Base-by-base conservation (phyloP, 2,329 filamentous ascomycete genomes). In the Ceratocystis lukuohia region DNA sequence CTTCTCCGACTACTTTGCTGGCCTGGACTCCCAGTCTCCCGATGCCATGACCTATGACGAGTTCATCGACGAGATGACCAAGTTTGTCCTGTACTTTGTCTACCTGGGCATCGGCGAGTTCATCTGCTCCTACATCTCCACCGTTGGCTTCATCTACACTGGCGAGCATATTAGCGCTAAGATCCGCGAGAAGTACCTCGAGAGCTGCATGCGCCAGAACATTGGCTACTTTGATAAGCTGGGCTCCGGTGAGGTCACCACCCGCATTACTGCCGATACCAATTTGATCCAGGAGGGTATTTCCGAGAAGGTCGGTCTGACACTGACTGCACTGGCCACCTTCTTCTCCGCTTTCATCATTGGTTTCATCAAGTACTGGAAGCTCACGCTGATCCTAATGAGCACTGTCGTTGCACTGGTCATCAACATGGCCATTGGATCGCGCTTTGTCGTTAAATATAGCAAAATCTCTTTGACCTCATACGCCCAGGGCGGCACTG, bases 271-370 rank as follows among this genome's bases (percentile, higher is more conserved):
- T 0, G 88, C 92, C 10, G 93, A 97, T 74, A 96, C 91, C 57
- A 96, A 96, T 72, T 79, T 96, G 65, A 87, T 97, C 66, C 93
- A 96, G 75, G 92, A 96, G 70, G 93, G 91, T 66, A 91, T 99
- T 59, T 95, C 90, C 0, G 90, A 96, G 75, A 96, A 96, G 78
- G 83, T 96, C 57, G 86, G 85, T 15, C 77, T 96, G 69, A 91
- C 89, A 0, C 74, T 96, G 66, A 84, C 86, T 15, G 89, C 89
- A 12, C 62, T 91, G 3, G 85, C 91, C 1, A 92, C 90, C 7
- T 97, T 97, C 72, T 77, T 96, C 66, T 86, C 92, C 0, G 91
- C 91, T 17, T 96, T 96, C 70, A 79, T 96, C 66, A 93, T 99
- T 70, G 91, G 88, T 2, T 97, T 96, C 74, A 76, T 93, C 75